Percentiles rank a stretch among this genome's conserved stretches.
phyloP scores from a whole-genome alignment of 2,329 filamentous ascomycete species.

The Arthrobotrys iridis region DNA sequence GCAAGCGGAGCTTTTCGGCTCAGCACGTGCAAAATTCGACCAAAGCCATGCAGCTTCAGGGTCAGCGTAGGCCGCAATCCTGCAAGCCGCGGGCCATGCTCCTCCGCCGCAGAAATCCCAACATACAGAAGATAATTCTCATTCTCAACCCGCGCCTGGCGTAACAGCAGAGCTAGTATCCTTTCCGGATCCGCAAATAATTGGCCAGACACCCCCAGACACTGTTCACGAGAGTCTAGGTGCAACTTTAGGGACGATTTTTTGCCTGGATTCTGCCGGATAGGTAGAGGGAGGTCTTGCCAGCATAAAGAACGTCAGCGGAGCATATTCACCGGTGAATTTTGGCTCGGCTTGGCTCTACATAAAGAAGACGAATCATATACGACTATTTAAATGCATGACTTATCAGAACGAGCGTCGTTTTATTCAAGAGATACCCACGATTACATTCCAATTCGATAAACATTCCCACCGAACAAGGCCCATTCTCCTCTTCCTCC shows the following conservation, averaged over 20 bases:
- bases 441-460: no score
- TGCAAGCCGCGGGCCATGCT: not conserved
- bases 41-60: constrained; percentile 60
- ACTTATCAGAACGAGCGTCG: no score
- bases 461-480: no score
- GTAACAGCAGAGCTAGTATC: not conserved
- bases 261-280: not conserved
- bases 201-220: not conserved
- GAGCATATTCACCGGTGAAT: not conserved
- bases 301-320: not conserved
- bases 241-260: not conserved
- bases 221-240: not conserved
- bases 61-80: constrained; percentile 10
- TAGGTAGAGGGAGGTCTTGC: no score
- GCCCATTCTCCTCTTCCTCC: no score
- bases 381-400: no score
- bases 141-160: not conserved
- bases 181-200: not conserved
- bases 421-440: no score
- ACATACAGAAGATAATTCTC: not conserved
- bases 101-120: not conserved
- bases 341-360: not conserved
- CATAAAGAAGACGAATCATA: no score
- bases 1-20: constrained; percentile 90
- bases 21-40: constrained; percentile 78